Base-by-base conservation (phyloP, 83 land plant genomes). In the Isoetes engelmannii region DNA sequence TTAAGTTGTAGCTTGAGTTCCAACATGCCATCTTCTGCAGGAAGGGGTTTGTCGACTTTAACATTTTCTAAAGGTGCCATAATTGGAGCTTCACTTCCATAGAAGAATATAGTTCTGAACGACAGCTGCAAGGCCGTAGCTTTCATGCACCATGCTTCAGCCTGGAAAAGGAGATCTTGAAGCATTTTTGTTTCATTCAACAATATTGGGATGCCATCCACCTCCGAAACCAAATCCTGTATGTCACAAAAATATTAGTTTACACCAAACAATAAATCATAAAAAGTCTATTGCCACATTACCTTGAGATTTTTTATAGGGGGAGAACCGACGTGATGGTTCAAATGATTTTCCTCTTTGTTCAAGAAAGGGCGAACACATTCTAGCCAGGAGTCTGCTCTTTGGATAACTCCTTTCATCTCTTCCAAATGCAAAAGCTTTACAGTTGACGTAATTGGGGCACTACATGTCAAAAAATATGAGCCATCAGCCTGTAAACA, bases 181-280 rank as follows among this genome's bases (percentile, higher is more conserved):
- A 77, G 68, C 42, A 58, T n/a, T 15, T 44, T 68, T n/a, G 46
- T 58, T 45, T 77, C 80, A n/a, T 68, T 69, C 4, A 77, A 58
- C n/a, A 44, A 0, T 43, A 77, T 44, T 20, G 44, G n/a, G 8
- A 71, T 42, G 48, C 48, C 45, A 13, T 67, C 12, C 9, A 57
- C 55, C 7, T 77, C 63, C 9, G 3, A 42, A 43, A 77, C 70
- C 9, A 77, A 49, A 48, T 43, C 77, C 80, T 77, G 60, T 49
- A 67, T 21, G 12, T 53, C 50, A 46, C 47, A 28, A 28, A 28
- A 0, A 28, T 28, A 0, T 28, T 28, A 28, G 37, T 0, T 28
- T 28, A 28, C 37, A 28, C 0, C 1, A 28, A 28, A 28, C 37
- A 28, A 28, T 28, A 28, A 28, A 28, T 28, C 37, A 28, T 28